Conservation (phyloP, 1,284 basidiomycete species). For the Bjerkandera adusta region DNA sequence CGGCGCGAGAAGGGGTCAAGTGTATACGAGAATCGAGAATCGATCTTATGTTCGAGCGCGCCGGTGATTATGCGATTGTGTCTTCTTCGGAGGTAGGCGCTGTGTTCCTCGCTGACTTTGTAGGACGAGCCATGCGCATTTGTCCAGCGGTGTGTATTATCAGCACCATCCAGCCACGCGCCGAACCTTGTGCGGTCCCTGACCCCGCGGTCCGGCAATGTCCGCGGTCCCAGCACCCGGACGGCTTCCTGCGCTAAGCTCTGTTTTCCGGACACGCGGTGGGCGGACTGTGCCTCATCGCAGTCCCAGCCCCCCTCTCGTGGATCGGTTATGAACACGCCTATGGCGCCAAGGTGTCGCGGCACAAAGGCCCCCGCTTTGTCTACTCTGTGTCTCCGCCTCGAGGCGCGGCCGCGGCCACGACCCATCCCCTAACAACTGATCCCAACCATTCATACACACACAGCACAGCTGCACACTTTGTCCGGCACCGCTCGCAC, state of each 20-base stretch:
- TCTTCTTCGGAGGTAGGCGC: conserved; percentile 6
- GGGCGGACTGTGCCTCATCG: conserved; percentile 9
- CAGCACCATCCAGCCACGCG: background rate
- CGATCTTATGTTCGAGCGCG: conserved; percentile 13
- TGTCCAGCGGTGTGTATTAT: background rate
- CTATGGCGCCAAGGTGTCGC: conserved; percentile 13
- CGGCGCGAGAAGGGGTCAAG: conserved; percentile 8
- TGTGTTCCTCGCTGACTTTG: background rate
- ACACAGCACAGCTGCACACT: background rate
- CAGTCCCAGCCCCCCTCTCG: conserved; percentile 8
- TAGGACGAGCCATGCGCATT: background rate
- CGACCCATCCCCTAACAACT: background rate
- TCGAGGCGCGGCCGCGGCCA: no score
- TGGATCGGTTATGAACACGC: conserved; percentile 10
- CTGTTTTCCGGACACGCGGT: conserved; percentile 16
- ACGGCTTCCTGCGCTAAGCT: no score
- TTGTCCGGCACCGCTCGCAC: background rate
- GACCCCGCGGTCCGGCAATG: conserved; percentile 6
- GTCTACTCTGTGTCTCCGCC: conserved; percentile 1
- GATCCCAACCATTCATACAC: conserved; percentile 1
- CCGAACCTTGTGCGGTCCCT: background rate
- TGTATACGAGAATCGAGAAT: conserved; percentile 14
- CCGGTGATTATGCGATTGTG: conserved; percentile 16
- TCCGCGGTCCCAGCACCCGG: conserved; percentile 8
- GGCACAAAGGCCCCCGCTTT: conserved; percentile 11